A percentile compares a stretch with the other conserved stretches of the same genome.
These are phyloP conservation scores for Hysterium pulicare DNA, from an alignment of 2,329 filamentous ascomycete genomes.

Conservation along the genomic window DNA sequence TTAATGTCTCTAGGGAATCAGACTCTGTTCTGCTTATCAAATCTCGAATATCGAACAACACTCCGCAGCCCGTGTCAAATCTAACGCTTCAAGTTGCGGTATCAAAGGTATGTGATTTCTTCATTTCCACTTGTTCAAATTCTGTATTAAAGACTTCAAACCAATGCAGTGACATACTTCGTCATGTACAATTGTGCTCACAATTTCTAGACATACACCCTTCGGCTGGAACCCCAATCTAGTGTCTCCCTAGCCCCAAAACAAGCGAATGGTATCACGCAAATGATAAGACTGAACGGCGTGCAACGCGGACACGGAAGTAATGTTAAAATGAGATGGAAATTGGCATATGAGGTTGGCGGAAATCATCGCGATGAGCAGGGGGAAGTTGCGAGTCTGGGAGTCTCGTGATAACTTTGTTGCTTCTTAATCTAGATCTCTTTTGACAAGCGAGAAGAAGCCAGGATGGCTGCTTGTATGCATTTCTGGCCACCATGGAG, in stretches of 20 bases:
- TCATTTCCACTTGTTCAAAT: neutral
- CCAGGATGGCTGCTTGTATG: no score
- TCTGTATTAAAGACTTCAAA: no score
- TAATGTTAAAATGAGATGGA: slow-evolving; percentile 86
- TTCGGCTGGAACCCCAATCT: slow-evolving; percentile 81
- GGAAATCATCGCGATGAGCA: slow-evolving; percentile 68
- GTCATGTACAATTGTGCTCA: slow-evolving; percentile 14
- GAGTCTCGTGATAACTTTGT: no score
- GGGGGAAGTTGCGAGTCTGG: slow-evolving; percentile 78
- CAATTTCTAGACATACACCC: slow-evolving; percentile 64
- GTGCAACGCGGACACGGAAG: slow-evolving; percentile 70
- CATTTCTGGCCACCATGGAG: no score
- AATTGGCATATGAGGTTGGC: slow-evolving; percentile 72
- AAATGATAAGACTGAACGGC: slow-evolving; percentile 74
- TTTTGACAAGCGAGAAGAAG: no score
- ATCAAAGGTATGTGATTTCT: slow-evolving; percentile 64
- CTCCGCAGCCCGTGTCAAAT: slow-evolving; percentile 66
- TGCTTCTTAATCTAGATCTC: no score
- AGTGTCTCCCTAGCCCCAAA: slow-evolving; percentile 69
- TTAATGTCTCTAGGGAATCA: slow-evolving; percentile 63
- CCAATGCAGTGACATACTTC: slow-evolving; percentile 9
- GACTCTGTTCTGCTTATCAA: slow-evolving; percentile 63
- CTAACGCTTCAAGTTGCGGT: slow-evolving; percentile 91
- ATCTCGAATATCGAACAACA: slow-evolving; percentile 82
- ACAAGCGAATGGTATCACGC: slow-evolving; percentile 74